phyloP scores from a whole-genome alignment of 2,329 filamentous ascomycete genomes.

The Colletotrichum tropicale region DNA sequence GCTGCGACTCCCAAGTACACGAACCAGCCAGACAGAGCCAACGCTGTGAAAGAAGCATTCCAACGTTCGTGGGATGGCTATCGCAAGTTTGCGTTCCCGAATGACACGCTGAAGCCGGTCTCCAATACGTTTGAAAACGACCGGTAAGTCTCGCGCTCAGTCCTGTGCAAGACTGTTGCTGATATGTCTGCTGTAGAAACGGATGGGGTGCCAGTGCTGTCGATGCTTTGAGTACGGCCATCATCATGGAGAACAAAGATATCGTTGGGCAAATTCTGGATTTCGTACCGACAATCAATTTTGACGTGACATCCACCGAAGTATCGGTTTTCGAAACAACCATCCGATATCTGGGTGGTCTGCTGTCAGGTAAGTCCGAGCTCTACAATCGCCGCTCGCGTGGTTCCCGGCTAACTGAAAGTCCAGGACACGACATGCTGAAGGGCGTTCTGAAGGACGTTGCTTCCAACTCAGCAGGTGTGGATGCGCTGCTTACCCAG shows the following conservation, averaged over 20 bases:
- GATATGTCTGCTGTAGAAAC: slow-evolving; percentile 57
- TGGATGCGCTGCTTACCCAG: slow-evolving; percentile 69
- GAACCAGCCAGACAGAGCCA: slow-evolving; percentile 49
- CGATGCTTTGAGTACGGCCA: slow-evolving; percentile 79
- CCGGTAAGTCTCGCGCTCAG: slow-evolving; percentile 52
- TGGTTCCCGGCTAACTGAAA: neutral
- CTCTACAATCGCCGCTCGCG: neutral
- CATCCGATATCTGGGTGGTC: slow-evolving; percentile 83
- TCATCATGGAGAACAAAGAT: slow-evolving; percentile 73
- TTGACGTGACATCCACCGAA: slow-evolving; percentile 59
- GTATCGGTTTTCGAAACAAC: slow-evolving; percentile 90
- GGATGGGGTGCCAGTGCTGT: slow-evolving; percentile 85
- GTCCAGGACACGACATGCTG: slow-evolving; percentile 71
- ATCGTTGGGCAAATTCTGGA: slow-evolving; percentile 75
- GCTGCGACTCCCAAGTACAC: slow-evolving; percentile 8
- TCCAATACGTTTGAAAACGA: slow-evolving; percentile 71
- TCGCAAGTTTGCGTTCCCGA: slow-evolving; percentile 74
- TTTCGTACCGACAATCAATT: slow-evolving; percentile 74
- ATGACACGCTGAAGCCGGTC: slow-evolving; percentile 76
- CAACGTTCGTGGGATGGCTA: slow-evolving; percentile 76
- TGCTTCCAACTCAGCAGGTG: slow-evolving; percentile 44
- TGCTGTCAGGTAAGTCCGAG: slow-evolving; percentile 67
- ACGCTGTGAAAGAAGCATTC: slow-evolving; percentile 72
- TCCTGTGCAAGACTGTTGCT: slow-evolving; percentile 3
- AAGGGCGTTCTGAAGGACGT: slow-evolving; percentile 66